phyloP scores from a whole-genome alignment of 2,329 filamentous ascomycete species.

The Botrytis aclada region DNA sequence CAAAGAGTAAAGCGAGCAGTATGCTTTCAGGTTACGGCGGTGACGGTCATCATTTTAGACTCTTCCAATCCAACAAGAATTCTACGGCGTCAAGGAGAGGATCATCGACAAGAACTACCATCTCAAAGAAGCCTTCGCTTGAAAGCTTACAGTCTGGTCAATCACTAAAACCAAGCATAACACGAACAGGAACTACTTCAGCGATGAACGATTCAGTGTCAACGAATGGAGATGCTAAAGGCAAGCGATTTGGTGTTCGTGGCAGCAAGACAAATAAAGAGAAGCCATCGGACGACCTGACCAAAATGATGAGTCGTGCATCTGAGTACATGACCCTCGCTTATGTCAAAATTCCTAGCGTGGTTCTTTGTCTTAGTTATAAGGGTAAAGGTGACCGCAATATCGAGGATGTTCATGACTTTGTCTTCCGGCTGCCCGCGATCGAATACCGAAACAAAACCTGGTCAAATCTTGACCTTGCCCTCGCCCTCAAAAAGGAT shows the following conservation, averaged over 20 bases:
- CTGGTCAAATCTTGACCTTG: conserved; percentile 95
- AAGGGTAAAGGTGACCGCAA: conserved; percentile 96
- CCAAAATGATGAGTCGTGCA: conserved; percentile 92
- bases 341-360: conserved; percentile 90
- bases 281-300: conserved; percentile 79
- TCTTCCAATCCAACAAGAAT: conserved; percentile 43
- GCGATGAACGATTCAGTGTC: conserved; percentile 30
- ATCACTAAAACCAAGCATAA: conserved; percentile 30
- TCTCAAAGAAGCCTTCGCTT: conserved; percentile 36
- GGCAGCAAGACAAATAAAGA: conserved; percentile 53
- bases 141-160: conserved; percentile 35
- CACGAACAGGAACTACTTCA: conserved; percentile 29
- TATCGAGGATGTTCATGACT: conserved; percentile 93
- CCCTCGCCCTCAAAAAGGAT: conserved; percentile 88
- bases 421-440: conserved; percentile 91
- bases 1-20: conserved; percentile 31
- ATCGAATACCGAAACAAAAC: conserved; percentile 98
- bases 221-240: conserved; percentile 36
- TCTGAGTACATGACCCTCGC: conserved; percentile 97
- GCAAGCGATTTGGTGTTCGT: conserved; percentile 53
- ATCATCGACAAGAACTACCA: conserved; percentile 25
- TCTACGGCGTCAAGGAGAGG: conserved; percentile 26
- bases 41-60: conserved; percentile 41
- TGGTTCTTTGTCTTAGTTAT: conserved; percentile 93
- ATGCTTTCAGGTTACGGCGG: conserved; percentile 31